Conservation (phyloP, 805 yeast genomes). For the Tetrapisispora taiwanensis region DNA sequence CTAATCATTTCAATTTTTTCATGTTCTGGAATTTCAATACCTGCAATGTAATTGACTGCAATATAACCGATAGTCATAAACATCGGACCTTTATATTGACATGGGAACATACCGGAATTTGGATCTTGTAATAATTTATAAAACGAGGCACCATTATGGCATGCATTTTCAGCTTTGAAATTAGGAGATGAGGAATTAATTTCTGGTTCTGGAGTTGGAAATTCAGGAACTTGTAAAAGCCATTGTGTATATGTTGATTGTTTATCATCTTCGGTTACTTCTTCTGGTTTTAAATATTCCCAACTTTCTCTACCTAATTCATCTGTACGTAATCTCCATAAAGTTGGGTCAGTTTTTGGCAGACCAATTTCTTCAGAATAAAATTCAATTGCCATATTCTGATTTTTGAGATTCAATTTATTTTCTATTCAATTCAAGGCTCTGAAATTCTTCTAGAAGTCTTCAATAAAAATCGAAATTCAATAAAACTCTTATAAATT, state of each 20-base stretch:
- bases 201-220: constrained; percentile 31
- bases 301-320: constrained; percentile 72
- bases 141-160: constrained; percentile 65
- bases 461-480: too few relatives aligned
- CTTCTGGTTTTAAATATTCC: constrained; percentile 47
- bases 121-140: constrained; percentile 62
- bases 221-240: constrained; percentile 35
- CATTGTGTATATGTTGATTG: constrained; percentile 52
- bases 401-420: too few relatives aligned
- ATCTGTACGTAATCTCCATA: constrained; percentile 69
- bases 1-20: constrained; percentile 63
- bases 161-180: constrained; percentile 47
- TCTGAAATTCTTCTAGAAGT: too few relatives aligned
- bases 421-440: too few relatives aligned
- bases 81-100: constrained; percentile 96
- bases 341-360: constrained; percentile 53
- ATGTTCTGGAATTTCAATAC: constrained; percentile 56
- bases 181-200: constrained; percentile 15
- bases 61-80: constrained; percentile 89
- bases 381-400: constrained; percentile 7
- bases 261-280: constrained; percentile 30
- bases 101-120: constrained; percentile 75
- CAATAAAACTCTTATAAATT: too few relatives aligned
- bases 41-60: constrained; percentile 59
- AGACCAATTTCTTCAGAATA: constrained; percentile 67